Evolutionary conservation across 176 grass and related monocot genomes (phyloP).

Genomic region (Zizania latifolia): DNA sequence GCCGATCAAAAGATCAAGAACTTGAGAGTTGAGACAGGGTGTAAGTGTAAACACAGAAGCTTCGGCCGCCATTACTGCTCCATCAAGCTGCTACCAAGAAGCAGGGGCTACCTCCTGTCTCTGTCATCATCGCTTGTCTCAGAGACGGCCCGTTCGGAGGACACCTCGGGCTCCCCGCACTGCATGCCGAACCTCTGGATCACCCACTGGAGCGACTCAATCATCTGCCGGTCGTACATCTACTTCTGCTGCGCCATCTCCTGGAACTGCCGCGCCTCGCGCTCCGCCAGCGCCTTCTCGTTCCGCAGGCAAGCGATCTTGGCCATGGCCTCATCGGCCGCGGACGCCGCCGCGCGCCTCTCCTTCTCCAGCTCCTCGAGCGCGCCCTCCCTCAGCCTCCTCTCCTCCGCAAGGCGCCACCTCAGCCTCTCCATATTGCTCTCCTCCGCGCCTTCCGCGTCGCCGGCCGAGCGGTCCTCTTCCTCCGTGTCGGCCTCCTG

Average conservation of each 20-base stretch:
- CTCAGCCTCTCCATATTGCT: constrained; percentile 26
- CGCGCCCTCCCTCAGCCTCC: constrained; percentile 38
- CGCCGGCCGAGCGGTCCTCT: constrained; percentile 4
- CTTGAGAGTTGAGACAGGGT: too few relatives aligned
- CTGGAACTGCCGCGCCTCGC: constrained; percentile 50
- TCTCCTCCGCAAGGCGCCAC: constrained; percentile 44
- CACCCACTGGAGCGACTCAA: constrained; percentile 55
- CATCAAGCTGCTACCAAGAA: background rate
- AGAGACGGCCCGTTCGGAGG: constrained; percentile 11
- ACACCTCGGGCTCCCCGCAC: constrained; percentile 4
- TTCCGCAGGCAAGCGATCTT: constrained; percentile 63
- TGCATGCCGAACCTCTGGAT: constrained; percentile 33
- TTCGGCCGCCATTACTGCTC: background rate
- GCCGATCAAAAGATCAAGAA: constrained; percentile 23
- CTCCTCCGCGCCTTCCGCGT: constrained; percentile 31
- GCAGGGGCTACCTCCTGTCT: constrained; percentile 21
- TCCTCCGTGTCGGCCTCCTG: constrained; percentile 18
- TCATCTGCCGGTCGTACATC: constrained; percentile 57
- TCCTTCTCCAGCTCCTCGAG: constrained; percentile 62
- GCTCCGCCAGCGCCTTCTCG: constrained; percentile 64
- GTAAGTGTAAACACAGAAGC: too few relatives aligned
- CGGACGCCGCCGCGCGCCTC: constrained; percentile 51
- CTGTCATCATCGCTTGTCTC: constrained; percentile 38
- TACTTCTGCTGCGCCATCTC: constrained; percentile 63
- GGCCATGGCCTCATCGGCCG: constrained; percentile 68